Conservation (phyloP, 441 rosid species). For the Euphorbia celastroides region DNA sequence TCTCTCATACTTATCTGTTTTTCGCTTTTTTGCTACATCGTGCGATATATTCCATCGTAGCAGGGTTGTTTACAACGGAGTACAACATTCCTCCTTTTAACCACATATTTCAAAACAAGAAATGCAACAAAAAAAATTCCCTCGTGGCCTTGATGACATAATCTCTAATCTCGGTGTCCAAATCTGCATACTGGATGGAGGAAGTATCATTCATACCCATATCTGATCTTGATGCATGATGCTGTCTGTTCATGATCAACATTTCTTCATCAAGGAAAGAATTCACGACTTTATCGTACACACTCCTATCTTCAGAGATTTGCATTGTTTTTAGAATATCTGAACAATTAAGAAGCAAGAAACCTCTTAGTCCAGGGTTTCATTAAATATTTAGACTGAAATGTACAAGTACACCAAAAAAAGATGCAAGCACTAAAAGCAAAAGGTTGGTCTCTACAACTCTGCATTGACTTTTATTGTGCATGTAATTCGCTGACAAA, state of each 20-base stretch:
- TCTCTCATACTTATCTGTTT: too few species aligned
- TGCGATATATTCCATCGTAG: too few species aligned
- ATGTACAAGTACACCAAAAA: background rate
- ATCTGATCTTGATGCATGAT: slow-evolving; percentile 41
- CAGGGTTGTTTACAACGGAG: too few species aligned
- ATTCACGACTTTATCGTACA: slow-evolving; percentile 79
- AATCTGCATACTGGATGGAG: slow-evolving; percentile 51
- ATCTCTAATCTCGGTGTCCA: slow-evolving; percentile 78
- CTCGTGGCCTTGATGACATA: slow-evolving; percentile 64
- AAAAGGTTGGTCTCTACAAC: background rate
- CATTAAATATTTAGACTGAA: slow-evolving; percentile 8
- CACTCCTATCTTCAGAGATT: slow-evolving; percentile 77
- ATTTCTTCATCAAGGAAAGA: slow-evolving; percentile 79
- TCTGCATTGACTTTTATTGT: background rate
- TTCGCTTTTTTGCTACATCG: too few species aligned
- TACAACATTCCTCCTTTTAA: too few species aligned
- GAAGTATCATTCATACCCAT: slow-evolving; percentile 36
- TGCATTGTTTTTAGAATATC: slow-evolving; percentile 82
- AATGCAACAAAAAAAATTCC: too few species aligned
- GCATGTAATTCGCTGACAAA: background rate
- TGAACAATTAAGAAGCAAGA: slow-evolving; percentile 32
- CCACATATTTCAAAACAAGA: too few species aligned
- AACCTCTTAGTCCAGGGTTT: slow-evolving; percentile 22
- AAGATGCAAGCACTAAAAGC: background rate
- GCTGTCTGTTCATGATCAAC: slow-evolving; percentile 41